A percentile compares a stretch with the other conserved stretches of the same genome.
Evolutionary conservation across 495 filamentous ascomycete species (phyloP).

Genomic region (Ascobolus immersus): DNA sequence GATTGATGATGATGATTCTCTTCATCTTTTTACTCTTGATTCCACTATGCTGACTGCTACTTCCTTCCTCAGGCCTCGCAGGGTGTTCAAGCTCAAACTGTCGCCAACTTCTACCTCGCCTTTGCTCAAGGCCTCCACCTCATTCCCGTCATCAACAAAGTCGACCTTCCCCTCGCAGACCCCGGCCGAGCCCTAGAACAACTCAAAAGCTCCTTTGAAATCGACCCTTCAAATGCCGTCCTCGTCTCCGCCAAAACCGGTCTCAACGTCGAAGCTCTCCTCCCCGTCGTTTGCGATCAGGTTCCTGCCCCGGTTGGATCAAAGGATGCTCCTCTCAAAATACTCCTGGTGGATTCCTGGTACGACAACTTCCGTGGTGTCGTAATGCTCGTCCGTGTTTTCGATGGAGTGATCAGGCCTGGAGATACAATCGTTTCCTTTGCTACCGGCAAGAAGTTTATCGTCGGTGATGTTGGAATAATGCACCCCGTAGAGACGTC

Average conservation of each 20-base stretch:
- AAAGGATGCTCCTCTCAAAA: conserved; percentile 37
- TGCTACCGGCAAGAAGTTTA: conserved; percentile 65
- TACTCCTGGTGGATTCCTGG: conserved; percentile 91
- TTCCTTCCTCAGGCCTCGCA: conserved; percentile 14
- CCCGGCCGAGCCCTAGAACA: conserved; percentile 62
- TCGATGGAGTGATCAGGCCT: conserved; percentile 59
- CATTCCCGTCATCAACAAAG: conserved; percentile 87
- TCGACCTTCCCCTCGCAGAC: conserved; percentile 74
- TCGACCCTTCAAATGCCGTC: conserved; percentile 58
- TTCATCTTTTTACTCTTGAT: too few relatives aligned
- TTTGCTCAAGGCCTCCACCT: conserved; percentile 72
- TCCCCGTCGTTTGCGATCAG: conserved; percentile 63
- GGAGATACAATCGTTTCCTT: conserved; percentile 68
- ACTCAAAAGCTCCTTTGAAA: conserved; percentile 59
- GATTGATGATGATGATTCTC: too few relatives aligned
- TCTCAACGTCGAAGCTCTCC: conserved; percentile 48
- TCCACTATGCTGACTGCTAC: too few relatives aligned
- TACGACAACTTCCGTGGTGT: conserved; percentile 90
- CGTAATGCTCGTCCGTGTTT: conserved; percentile 70
- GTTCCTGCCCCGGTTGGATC: conserved; percentile 32
- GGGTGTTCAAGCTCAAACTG: conserved; percentile 21
- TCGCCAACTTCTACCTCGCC: conserved; percentile 92
- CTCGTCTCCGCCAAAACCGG: conserved; percentile 86
- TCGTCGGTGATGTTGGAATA: conserved; percentile 86
- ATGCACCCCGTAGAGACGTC: conserved; percentile 78